Conservation (phyloP, 768 basidiomycete species). For the Lentinula detonsa region DNA sequence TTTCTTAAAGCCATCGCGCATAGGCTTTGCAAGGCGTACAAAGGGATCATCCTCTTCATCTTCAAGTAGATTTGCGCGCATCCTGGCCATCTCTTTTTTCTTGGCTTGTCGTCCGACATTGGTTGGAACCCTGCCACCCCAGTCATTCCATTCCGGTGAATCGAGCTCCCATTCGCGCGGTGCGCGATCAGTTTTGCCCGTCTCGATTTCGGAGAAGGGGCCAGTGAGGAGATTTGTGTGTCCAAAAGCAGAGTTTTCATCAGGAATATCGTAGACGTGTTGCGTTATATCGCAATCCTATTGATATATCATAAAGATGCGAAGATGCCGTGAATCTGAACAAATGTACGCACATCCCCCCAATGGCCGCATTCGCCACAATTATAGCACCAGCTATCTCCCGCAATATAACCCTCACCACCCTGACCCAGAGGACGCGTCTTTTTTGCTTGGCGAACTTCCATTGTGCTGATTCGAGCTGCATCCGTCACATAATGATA, state of each 20-base stretch:
- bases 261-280: slow-evolving; percentile 32
- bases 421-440: slow-evolving; percentile 54
- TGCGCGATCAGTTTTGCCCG: slow-evolving; percentile 24
- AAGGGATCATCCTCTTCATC: slow-evolving; percentile 70
- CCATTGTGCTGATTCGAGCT: slow-evolving; percentile 39
- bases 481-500: slow-evolving; percentile 65
- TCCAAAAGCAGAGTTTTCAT: slow-evolving; percentile 66
- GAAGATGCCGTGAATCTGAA: background rate
- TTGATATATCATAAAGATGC: background rate
- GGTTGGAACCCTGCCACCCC: slow-evolving; percentile 39
- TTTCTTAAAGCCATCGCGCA: slow-evolving; percentile 7
- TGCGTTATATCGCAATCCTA: slow-evolving; percentile 56
- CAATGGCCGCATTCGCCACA: slow-evolving; percentile 70
- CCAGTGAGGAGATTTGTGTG: slow-evolving; percentile 52
- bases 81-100: slow-evolving; percentile 49
- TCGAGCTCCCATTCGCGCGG: slow-evolving; percentile 38
- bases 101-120: slow-evolving; percentile 65
- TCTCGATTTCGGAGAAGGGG: slow-evolving; percentile 53
- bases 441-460: slow-evolving; percentile 42
- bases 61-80: slow-evolving; percentile 42
- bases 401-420: slow-evolving; percentile 72
- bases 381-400: slow-evolving; percentile 78
- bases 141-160: slow-evolving; percentile 33
- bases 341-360: slow-evolving; percentile 58
- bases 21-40: slow-evolving; percentile 13